Evolutionary conservation across 441 rosid species (phyloP), one percentile per base, ranked within the genome.

Genomic region (Flueggea neowawraea): DNA sequence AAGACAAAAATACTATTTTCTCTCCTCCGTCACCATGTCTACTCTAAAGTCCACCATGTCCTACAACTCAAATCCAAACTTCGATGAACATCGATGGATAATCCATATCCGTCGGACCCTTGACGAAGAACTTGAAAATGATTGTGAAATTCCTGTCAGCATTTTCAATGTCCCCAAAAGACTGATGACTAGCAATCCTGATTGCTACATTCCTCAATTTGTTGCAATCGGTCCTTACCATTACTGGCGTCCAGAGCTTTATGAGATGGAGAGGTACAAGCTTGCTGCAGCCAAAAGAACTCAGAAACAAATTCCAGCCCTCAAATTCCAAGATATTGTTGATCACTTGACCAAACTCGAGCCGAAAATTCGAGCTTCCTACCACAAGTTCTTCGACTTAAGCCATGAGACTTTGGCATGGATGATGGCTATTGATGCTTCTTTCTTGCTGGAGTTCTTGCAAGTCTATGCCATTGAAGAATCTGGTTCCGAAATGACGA

Each of bases 381-480:
- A 89, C 41, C 41, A 36, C 4, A 36, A 36, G 41, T 36, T 36
- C 41, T 36, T 36, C 3, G 41, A 36, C 41, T 63, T 82, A 36
- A 79, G 69, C 4, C 62, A 74, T 0, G 90, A 85, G 50, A 89
- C 86, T 36, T 61, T 92, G 50, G 80, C 82, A 13, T 91, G 96
- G 96, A 87, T 91, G 76, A 84, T 89, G 98, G 95, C 90, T 2
- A 66, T 87, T 31, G 95, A 84, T 52, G 83, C 88, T 0, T 79
- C 88, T 0, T 85, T 91, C 70, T 54, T 90, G 80, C 77, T 88
- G 0, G 91, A 91, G 77, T 80, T 89, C 68, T 77, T 89, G 51
- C 58, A 70, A 5, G 41, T 36, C 7, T 36, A 36, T 36, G 9
- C 9, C 41, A 36, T 5, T 8, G 4, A 36, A 8, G 73, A 80